These are phyloP conservation scores for Miscanthus lutarioriparius DNA, from an alignment of 176 grass and related monocot species.

Conservation along the genomic window DNA sequence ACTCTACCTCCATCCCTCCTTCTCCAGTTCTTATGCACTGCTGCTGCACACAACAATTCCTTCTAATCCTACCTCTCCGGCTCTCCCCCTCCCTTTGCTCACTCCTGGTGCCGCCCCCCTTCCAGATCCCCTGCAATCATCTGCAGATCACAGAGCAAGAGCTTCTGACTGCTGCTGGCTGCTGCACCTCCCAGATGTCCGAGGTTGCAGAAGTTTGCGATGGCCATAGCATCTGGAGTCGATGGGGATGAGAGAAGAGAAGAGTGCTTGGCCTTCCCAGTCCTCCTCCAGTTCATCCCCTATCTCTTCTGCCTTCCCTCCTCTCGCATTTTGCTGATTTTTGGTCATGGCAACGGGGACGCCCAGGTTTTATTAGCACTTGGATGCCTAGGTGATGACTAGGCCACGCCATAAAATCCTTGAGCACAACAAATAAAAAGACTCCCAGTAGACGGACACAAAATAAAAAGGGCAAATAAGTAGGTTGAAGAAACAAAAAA, in stretches of 20 bases:
- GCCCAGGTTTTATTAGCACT: neutral
- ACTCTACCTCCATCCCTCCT: neutral
- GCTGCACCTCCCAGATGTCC: neutral
- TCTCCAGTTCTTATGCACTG: neutral
- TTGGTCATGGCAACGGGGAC: neutral
- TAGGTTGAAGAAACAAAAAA: constrained; percentile 26
- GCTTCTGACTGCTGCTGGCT: neutral
- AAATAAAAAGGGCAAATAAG: constrained; percentile 9
- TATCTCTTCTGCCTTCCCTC: neutral
- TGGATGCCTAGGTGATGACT: neutral
- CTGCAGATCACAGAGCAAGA: neutral
- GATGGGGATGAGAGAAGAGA: neutral
- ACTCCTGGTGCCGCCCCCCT: neutral
- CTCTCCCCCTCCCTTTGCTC: neutral
- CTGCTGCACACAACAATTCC: neutral
- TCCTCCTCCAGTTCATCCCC: neutral
- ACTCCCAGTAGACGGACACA: neutral
- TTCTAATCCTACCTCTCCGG: neutral
- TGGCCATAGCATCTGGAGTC: neutral
- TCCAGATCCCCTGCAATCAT: neutral
- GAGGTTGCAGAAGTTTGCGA: neutral
- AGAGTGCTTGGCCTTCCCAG: neutral
- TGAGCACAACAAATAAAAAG: neutral
- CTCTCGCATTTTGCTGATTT: neutral
- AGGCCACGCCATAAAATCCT: neutral